phyloP scores from a whole-genome alignment of 164 flowering plant genomes.

The Hamamelis virginiana region DNA sequence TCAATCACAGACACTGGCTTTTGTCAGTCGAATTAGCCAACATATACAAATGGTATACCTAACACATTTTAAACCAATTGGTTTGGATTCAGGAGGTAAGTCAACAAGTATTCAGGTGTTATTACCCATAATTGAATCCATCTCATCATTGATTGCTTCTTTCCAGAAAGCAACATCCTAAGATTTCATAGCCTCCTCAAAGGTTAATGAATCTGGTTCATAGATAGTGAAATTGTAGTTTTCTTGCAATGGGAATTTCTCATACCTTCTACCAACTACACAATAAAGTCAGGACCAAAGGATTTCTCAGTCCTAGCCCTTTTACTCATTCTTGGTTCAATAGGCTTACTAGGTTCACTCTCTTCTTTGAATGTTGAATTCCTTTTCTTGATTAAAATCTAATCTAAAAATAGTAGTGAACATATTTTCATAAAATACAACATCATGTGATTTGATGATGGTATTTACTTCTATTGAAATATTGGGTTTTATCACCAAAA shows the following conservation, averaged over 20 bases:
- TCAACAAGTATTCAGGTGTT: slow-evolving; percentile 5
- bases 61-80: not conserved
- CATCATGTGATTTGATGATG: slow-evolving; percentile 10
- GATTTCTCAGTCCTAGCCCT: not conserved
- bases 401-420: not conserved
- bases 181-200: not conserved
- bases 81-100: not conserved
- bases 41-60: too few relatives aligned
- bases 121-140: slow-evolving; percentile 8
- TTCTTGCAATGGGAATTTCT: not conserved
- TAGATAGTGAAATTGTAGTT: not conserved
- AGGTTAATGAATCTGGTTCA: slow-evolving; percentile 13
- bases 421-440: too few relatives aligned
- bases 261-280: not conserved
- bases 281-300: not conserved
- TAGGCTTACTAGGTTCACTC: not conserved
- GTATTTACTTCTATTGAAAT: not conserved
- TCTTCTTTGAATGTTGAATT: not conserved
- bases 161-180: not conserved
- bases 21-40: too few relatives aligned
- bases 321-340: not conserved
- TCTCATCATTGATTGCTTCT: slow-evolving; percentile 13
- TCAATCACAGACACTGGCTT: too few relatives aligned
- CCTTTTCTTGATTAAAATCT: not conserved
- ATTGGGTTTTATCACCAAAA: slow-evolving; percentile 3